These are phyloP conservation scores for Colletotrichum brevisporum DNA, from an alignment of 2,329 filamentous ascomycete genomes.

Conservation along the genomic window DNA sequence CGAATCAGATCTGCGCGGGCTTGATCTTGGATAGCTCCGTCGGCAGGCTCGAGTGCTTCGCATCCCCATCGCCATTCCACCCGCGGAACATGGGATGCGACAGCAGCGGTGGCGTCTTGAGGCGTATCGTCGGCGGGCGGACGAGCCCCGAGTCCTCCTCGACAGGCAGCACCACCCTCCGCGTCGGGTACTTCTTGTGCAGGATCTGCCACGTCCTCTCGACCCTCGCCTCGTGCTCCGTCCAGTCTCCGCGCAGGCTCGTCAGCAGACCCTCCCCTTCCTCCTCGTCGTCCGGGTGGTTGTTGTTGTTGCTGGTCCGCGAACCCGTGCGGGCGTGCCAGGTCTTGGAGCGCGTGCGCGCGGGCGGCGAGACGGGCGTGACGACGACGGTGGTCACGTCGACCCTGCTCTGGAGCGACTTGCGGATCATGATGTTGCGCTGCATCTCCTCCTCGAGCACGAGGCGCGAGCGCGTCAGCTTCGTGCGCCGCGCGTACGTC, in stretches of 20 bases:
- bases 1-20: slow-evolving; percentile 30
- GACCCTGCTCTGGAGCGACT: slow-evolving; percentile 30
- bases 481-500: slow-evolving; percentile 25
- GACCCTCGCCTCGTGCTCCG: slow-evolving; percentile 32
- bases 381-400: slow-evolving; percentile 4
- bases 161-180: slow-evolving; percentile 27
- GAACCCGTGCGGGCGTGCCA: slow-evolving; percentile 27
- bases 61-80: slow-evolving; percentile 15
- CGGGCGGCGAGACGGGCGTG: slow-evolving; percentile 26
- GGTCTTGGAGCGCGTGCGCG: slow-evolving; percentile 23
- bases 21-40: slow-evolving; percentile 32
- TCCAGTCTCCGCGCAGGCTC: slow-evolving; percentile 29
- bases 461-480: slow-evolving; percentile 27
- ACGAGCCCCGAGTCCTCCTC: slow-evolving; percentile 25
- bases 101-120: slow-evolving; percentile 36
- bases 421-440: slow-evolving; percentile 31
- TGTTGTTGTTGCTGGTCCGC: not conserved
- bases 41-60: slow-evolving; percentile 31
- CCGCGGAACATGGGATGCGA: slow-evolving; percentile 39
- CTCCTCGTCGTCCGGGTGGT: not conserved
- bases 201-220: slow-evolving; percentile 38
- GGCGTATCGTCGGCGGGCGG: slow-evolving; percentile 33
- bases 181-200: slow-evolving; percentile 37
- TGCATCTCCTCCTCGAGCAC: slow-evolving; percentile 31
- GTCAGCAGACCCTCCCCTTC: slow-evolving; percentile 23